phyloP scores from a whole-genome alignment of 306 rosid genomes.

The barrel medic (Medicago truncatula) region MtrunA17r5.0-ANR NC_053048.1:10328501-10329000 shows the following conservation, averaged over 20 bases:
- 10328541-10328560: not conserved
- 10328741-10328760: not conserved
- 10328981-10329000: constrained; percentile 85
- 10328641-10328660: constrained; percentile 44
- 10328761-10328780: constrained; percentile 8
- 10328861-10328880: constrained; percentile 81
- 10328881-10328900: constrained; percentile 88
- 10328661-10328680: not conserved
- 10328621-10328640: constrained; percentile 37
- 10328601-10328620: not conserved
- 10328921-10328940: constrained; percentile 68
- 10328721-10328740: not conserved
- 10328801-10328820: constrained; percentile 61
- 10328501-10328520: not conserved
- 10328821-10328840: constrained; percentile 84
- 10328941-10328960: constrained; percentile 83
- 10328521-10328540: too few relatives aligned
- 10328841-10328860: constrained; percentile 72
- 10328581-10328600: not conserved
- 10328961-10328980: constrained; percentile 92
- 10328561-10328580: not conserved
- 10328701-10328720: not conserved
- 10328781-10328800: constrained; percentile 30
- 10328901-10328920: constrained; percentile 88
- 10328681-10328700: constrained; percentile 4